Conservation (phyloP, 2,329 filamentous ascomycete genomes). For the Colletotrichum trifolii region DNA sequence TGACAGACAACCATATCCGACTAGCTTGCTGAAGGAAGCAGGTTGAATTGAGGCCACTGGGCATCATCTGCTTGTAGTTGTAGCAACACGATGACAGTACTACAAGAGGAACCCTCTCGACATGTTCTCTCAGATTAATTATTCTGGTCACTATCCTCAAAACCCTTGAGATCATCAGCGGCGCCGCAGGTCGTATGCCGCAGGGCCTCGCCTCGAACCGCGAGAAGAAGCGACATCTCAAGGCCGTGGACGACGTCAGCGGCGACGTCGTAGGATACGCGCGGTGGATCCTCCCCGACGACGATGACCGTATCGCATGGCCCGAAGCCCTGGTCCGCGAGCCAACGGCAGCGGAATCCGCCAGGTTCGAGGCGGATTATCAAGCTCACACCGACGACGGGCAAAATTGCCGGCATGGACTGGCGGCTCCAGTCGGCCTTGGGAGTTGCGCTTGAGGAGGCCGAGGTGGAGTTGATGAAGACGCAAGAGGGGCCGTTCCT, state of each 20-base stretch:
- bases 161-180: conserved; percentile 12
- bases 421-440: neutral
- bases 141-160: too few species aligned
- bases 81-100: too few species aligned
- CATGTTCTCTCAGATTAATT: too few species aligned
- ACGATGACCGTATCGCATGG: neutral
- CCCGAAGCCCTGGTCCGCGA: conserved; percentile 4
- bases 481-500: conserved; percentile 2
- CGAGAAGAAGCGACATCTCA: conserved; percentile 2
- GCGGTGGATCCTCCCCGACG: conserved; percentile 16
- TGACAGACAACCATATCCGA: too few species aligned
- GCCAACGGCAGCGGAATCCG: neutral
- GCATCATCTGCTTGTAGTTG: too few species aligned
- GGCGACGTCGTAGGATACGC: conserved; percentile 12
- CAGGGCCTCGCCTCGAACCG: neutral
- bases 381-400: neutral
- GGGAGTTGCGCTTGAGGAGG: conserved; percentile 1
- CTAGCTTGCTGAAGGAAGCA: too few species aligned
- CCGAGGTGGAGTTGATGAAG: neutral
- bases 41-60: too few species aligned
- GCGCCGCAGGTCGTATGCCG: conserved; percentile 13
- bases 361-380: neutral
- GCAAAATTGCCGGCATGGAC: neutral
- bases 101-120: too few species aligned
- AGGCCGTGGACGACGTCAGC: conserved; percentile 3